Base-by-base conservation (phyloP, 345 rosid genomes). In the Eutrema japonicum region DNA sequence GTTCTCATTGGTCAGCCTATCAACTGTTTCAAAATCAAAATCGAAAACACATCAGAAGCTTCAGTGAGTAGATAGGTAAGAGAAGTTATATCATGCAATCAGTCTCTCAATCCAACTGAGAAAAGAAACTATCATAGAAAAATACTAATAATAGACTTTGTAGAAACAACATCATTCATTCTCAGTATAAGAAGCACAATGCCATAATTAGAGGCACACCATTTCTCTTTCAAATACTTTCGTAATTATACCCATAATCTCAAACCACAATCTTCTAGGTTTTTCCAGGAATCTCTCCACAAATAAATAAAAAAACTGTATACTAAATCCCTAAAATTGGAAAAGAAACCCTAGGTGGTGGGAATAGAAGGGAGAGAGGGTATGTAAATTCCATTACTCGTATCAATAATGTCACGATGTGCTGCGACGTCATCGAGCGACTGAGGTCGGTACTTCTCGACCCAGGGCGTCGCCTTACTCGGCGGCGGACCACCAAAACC, bases 341-440 rank as follows among this genome's bases (percentile, higher is more conserved):
- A 65, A 41, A 2, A 14, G 2, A 78, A 77, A 70, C 82, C 79
- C 79, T 81, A 82, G 50, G 18, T 8, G 47, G 0, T 8, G 58
- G 42, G 57, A 47, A 43, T 27, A 3, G 57, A 43, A 50, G 13
- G 47, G 45, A 57, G 22, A 43, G 37, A 22, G 62, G 33, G 42
- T 4, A 54, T 7, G 76, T 3, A 10, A 58, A 43, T 35, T 38
- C 8, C n/a, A 65, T 80, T 85, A 95, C 99, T 95, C 43, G 99
- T 95, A 65, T 95, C 97, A 18, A 95, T 85, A 55, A 95, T 95
- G 87, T 92, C 99, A 36, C 99, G 97, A 81, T 95, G 97, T 75
- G 97, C 94, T 37, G 99, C 97, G 26, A 95, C 99, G 68, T 92
- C 99, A 35, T 88, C 87, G 18, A 92, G 99, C 37, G 97, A 90